These are phyloP conservation scores for Lentinula raphanica DNA, from an alignment of 768 basidiomycete genomes.

Conservation along the genomic window DNA sequence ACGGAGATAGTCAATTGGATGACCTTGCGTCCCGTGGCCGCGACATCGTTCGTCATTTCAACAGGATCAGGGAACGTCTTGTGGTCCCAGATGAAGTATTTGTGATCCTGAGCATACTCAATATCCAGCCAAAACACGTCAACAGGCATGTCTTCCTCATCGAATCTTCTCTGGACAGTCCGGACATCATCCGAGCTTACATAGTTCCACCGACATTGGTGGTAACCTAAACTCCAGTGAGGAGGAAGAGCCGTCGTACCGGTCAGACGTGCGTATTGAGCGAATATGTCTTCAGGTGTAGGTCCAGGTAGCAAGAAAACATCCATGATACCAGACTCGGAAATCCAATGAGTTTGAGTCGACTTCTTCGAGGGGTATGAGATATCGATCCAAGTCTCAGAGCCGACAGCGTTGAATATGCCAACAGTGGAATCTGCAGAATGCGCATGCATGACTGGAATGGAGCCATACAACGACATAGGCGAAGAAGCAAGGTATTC, in stretches of 20 bases:
- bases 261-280: slow-evolving; percentile 80
- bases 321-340: slow-evolving; percentile 95
- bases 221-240: slow-evolving; percentile 88
- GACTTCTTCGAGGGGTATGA: slow-evolving; percentile 61
- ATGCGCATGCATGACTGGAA: slow-evolving; percentile 93
- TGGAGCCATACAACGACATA: slow-evolving; percentile 84
- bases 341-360: slow-evolving; percentile 93
- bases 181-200: slow-evolving; percentile 85
- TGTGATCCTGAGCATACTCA: slow-evolving; percentile 89
- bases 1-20: background rate
- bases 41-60: slow-evolving; percentile 88
- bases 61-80: slow-evolving; percentile 92
- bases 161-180: slow-evolving; percentile 80
- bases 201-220: slow-evolving; percentile 99
- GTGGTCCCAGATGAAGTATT: slow-evolving; percentile 96
- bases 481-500: slow-evolving; percentile 83
- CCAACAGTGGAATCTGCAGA: slow-evolving; percentile 83
- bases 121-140: slow-evolving; percentile 98
- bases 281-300: slow-evolving; percentile 73
- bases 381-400: slow-evolving; percentile 95
- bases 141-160: slow-evolving; percentile 91
- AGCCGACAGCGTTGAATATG: slow-evolving; percentile 80
- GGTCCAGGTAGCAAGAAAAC: slow-evolving; percentile 92
- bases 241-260: slow-evolving; percentile 87
- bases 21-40: slow-evolving; percentile 81